These are phyloP conservation scores for Adenanthera pavonina DNA, from an alignment of 306 rosid genomes.

Conservation along the genomic window DNA sequence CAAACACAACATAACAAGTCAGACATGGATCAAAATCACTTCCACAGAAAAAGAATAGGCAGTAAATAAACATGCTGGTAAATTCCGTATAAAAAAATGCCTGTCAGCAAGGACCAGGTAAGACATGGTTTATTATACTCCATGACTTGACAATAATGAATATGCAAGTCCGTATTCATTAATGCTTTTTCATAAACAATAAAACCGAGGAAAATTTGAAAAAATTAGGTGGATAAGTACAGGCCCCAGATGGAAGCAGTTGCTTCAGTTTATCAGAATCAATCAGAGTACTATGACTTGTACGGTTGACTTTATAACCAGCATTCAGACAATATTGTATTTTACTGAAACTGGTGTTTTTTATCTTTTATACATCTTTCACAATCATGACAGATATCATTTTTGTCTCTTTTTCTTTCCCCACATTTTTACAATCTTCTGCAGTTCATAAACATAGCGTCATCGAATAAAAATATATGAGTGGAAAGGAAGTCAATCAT, in stretches of 20 bases:
- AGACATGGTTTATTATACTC: slow-evolving; percentile 8
- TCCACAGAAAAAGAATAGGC: slow-evolving; percentile 6
- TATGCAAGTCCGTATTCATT: background rate
- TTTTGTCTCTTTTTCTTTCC: background rate
- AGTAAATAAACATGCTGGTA: slow-evolving; percentile 1
- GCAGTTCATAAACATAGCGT: background rate
- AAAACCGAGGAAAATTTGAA: background rate
- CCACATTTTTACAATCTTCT: background rate
- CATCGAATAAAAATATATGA: slow-evolving; percentile 2
- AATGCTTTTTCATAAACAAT: slow-evolving; percentile 17
- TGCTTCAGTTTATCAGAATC: slow-evolving; percentile 27
- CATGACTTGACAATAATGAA: slow-evolving; percentile 21
- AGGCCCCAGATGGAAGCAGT: slow-evolving; percentile 21
- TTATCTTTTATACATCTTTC: background rate
- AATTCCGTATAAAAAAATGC: slow-evolving; percentile 18
- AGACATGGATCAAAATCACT: slow-evolving; percentile 20
- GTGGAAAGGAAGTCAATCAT: background rate
- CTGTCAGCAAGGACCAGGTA: background rate
- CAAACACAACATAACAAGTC: slow-evolving; percentile 43
- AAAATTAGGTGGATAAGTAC: background rate
- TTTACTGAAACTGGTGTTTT: background rate
- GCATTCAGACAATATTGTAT: background rate
- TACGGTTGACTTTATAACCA: background rate
- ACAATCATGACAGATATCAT: background rate
- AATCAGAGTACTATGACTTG: slow-evolving; percentile 23